Conservation (phyloP, 805 yeast genomes). For the Barnettozyma sucrosica region DNA sequence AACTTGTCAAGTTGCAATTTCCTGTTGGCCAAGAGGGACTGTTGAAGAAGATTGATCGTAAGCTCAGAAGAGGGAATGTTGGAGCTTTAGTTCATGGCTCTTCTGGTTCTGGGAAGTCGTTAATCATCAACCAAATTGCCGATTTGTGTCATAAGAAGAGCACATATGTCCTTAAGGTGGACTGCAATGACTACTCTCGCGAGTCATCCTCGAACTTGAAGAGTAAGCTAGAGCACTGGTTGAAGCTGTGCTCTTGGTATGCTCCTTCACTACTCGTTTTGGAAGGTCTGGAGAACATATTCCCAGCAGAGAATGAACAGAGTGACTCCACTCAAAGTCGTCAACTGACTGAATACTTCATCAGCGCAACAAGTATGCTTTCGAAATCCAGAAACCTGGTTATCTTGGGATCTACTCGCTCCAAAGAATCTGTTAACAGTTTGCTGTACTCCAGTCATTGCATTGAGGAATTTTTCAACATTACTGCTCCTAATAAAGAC, state of each 20-base stretch:
- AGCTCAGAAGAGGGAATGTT: conserved; percentile 38
- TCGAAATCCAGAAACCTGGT: conserved; percentile 39
- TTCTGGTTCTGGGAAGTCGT: conserved; percentile 79
- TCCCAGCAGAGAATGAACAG: conserved; percentile 56
- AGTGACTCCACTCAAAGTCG: conserved; percentile 55
- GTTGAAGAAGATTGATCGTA: conserved; percentile 34
- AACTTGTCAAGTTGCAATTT: conserved; percentile 2
- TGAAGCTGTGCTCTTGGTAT: conserved; percentile 61
- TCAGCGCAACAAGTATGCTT: conserved; percentile 39
- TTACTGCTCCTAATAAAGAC: conserved; percentile 65
- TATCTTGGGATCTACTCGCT: conserved; percentile 54
- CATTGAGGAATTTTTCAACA: conserved; percentile 52
- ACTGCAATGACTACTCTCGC: conserved; percentile 53
- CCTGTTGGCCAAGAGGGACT: conserved; percentile 55
- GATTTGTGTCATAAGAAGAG: conserved; percentile 30
- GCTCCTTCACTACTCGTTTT: conserved; percentile 69
- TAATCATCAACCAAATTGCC: conserved; percentile 40
- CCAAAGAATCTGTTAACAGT: conserved; percentile 61
- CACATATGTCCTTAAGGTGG: conserved; percentile 41
- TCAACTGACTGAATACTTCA: conserved; percentile 60
- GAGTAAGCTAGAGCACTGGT: conserved; percentile 38
- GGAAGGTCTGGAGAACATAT: conserved; percentile 71
- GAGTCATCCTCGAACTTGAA: conserved; percentile 45
- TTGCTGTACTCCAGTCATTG: conserved; percentile 61
- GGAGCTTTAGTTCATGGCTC: conserved; percentile 67